Evolutionary conservation across 2,329 filamentous ascomycete genomes (phyloP), one percentile per base, ranked within the genome.

Genomic region (Colletotrichum nymphaeae): DNA sequence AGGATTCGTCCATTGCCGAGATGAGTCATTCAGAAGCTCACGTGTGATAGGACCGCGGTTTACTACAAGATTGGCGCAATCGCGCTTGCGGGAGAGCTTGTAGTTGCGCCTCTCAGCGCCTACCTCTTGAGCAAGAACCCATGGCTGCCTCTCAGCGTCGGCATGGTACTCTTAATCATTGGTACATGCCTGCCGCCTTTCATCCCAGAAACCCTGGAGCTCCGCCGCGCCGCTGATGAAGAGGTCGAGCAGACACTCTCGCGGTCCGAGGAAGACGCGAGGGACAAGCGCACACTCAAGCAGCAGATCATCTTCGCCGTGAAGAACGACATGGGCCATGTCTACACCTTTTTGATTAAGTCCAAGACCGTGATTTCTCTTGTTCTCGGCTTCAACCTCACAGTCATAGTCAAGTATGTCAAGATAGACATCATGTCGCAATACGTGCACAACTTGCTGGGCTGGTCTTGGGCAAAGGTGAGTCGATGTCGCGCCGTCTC

Each of bases 381-480:
- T 4, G 80, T 86, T 22, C 4, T 82, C 2, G 81, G 83, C 0
- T 79, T 84, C 19, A 77, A 78, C 1, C 78, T 84, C 16, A 78
- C 80, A 9, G 67, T 83, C 5, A 53, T 80, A 0, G 78, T 81
- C 28, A 82, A 82, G 56, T 80, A 79, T 57, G 78, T 80, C 28
- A 78, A 80, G 62, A 6, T 46, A 8, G 81, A 83, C 4, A 63
- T 74, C 26, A 72, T 89, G 6, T 76, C 90, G 2, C 89, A 91
- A 76, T 90, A 90, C 76, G 82, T 87, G 67, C 86, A 85, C 1
- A 86, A 85, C 60, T 83, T 88, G 6, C 90, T 88, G 77, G 64
- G 79, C 35, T 86, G 88, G 83, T 83, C 83, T 8, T 87, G 86
- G 85, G 84, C 82, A 53, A 81, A 80, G 67, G 84, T 85, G 73